phyloP scores from a whole-genome alignment of 108 stramenopile genomes.

The Mediolabrus comicus region DNA sequence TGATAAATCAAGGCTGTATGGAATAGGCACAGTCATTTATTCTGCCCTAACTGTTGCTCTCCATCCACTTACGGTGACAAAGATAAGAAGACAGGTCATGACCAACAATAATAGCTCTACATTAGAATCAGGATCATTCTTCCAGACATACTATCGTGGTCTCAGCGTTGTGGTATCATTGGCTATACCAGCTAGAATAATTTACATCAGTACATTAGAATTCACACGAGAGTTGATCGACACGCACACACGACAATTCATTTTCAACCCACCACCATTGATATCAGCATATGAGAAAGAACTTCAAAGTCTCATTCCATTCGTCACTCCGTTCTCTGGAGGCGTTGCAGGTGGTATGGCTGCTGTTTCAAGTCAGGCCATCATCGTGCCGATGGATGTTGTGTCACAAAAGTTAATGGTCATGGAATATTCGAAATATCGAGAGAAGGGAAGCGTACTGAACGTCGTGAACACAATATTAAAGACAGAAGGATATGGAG shows the following conservation, averaged over 20 bases:
- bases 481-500: conserved; percentile 27
- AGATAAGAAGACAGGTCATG: conserved; percentile 45
- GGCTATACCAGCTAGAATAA: conserved; percentile 49
- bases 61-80: conserved; percentile 53
- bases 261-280: conserved; percentile 32
- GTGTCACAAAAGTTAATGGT: conserved; percentile 61
- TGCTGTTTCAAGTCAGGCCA: conserved; percentile 45
- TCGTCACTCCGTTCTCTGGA: conserved; percentile 43
- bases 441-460: conserved; percentile 22
- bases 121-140: conserved; percentile 3
- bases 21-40: conserved; percentile 45
- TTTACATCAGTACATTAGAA: conserved; percentile 49
- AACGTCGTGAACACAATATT: conserved; percentile 31
- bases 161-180: conserved; percentile 49
- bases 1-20: conserved; percentile 41
- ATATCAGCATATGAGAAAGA: conserved; percentile 13
- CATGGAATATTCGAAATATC: conserved; percentile 23
- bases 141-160: conserved; percentile 45
- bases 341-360: conserved; percentile 60
- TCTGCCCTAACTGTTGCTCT: conserved; percentile 36
- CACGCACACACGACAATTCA: conserved; percentile 12
- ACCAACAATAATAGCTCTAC: conserved; percentile 4
- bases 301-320: conserved; percentile 19
- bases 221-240: conserved; percentile 38
- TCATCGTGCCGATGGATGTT: conserved; percentile 65